Evolutionary conservation across 1,139 yeast species (phyloP).

Genomic region (Lodderomyces metapsilosis): DNA sequence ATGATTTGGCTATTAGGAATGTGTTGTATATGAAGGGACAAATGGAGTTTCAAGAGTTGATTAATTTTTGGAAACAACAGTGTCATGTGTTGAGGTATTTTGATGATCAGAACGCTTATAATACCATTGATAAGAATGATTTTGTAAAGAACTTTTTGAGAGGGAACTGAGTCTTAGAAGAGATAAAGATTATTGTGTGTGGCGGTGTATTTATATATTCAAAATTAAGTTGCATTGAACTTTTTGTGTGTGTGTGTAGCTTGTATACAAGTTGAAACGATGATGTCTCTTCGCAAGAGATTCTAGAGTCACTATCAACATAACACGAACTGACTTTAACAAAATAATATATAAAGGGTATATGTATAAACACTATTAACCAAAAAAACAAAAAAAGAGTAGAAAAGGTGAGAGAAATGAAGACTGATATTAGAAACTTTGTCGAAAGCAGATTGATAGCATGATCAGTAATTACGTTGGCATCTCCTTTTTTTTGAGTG

Average conservation of each 20-base stretch:
- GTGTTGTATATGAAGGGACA: conserved; percentile 78
- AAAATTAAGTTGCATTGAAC: too few species aligned
- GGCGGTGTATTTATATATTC: neutral
- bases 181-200: neutral
- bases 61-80: conserved; percentile 90
- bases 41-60: conserved; percentile 87
- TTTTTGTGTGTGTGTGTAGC: too few species aligned
- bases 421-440: neutral
- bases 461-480: conserved; percentile 1
- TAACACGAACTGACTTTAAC: too few species aligned
- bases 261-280: too few species aligned
- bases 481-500: neutral
- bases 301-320: too few species aligned
- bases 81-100: conserved; percentile 84
- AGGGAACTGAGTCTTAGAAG: too few species aligned
- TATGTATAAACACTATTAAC: conserved; percentile 1
- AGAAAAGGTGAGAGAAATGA: conserved; percentile 1
- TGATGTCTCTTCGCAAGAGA: too few species aligned
- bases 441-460: neutral
- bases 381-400: neutral
- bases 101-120: conserved; percentile 60
- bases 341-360: neutral
- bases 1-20: conserved; percentile 64
- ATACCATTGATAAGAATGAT: conserved; percentile 46
- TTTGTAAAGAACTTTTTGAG: conserved; percentile 75